A percentile compares a stretch with the other conserved stretches of the same genome.
These are phyloP conservation scores for Annona squamosa DNA, from an alignment of 164 flowering plant genomes.

Conservation along the genomic window DNA sequence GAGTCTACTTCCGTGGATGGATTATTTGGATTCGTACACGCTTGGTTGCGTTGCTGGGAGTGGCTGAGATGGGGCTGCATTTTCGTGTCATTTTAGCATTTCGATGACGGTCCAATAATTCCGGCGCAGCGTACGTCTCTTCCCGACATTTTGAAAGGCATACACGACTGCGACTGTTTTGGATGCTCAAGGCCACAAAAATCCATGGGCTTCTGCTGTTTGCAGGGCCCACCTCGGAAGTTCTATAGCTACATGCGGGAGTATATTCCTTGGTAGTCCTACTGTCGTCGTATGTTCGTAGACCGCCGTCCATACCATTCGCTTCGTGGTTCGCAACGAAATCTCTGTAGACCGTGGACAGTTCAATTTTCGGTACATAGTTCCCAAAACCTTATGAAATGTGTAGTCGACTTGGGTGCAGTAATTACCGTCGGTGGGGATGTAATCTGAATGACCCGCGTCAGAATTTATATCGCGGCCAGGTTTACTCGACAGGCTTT, in stretches of 20 bases:
- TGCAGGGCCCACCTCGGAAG: neutral
- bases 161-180: neutral
- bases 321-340: neutral
- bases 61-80: neutral
- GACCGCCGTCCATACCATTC: neutral
- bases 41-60: neutral
- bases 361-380: neutral
- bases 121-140: neutral
- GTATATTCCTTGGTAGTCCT: neutral
- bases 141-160: neutral
- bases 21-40: neutral
- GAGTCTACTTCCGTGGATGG: neutral
- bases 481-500: no score
- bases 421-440: no score
- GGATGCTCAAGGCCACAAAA: neutral
- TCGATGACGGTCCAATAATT: neutral
- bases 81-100: neutral
- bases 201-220: neutral
- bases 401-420: no score
- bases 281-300: neutral
- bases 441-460: no score
- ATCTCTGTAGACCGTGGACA: neutral
- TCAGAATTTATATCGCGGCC: no score
- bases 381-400: neutral
- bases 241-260: neutral